phyloP scores from a whole-genome alignment of 331 rosid genomes.

The Arachis monticola region DNA sequence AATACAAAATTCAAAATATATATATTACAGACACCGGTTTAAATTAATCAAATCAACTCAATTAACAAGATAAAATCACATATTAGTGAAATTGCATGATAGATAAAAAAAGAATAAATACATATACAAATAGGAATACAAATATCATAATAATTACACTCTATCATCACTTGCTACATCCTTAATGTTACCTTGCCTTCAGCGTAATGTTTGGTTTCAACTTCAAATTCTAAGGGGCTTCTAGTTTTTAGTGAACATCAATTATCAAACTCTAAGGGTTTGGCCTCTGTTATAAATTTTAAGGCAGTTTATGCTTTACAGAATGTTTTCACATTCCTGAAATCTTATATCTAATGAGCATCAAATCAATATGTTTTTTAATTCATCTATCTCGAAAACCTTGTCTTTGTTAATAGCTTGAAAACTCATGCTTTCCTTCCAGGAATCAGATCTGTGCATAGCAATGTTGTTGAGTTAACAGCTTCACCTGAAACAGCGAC shows the following conservation, averaged over 20 bases:
- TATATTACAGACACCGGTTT: no score
- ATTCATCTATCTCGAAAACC: slow-evolving; percentile 22
- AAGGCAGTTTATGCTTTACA: neutral
- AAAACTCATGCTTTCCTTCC: slow-evolving; percentile 30
- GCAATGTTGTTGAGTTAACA: slow-evolving; percentile 39
- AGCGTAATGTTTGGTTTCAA: neutral
- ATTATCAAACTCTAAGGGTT: neutral
- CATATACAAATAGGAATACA: no score
- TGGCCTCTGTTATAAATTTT: slow-evolving; percentile 18
- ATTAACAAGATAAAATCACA: no score
- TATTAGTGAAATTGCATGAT: no score
- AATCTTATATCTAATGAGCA: slow-evolving; percentile 5
- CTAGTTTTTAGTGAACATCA: neutral
- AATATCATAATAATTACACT: no score
- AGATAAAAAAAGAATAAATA: no score
- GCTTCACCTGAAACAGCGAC: slow-evolving; percentile 58
- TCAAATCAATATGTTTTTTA: slow-evolving; percentile 6
- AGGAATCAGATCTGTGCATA: slow-evolving; percentile 63
- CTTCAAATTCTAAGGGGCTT: neutral
- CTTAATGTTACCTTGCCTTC: slow-evolving; percentile 9
- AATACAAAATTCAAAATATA: no score
- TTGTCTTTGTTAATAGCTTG: slow-evolving; percentile 1
- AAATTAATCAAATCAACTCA: no score
- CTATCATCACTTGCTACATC: no score
- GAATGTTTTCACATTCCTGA: no score